phyloP scores from a whole-genome alignment of 768 basidiomycete species.

The Pulveroboletus ravenelii region DNA sequence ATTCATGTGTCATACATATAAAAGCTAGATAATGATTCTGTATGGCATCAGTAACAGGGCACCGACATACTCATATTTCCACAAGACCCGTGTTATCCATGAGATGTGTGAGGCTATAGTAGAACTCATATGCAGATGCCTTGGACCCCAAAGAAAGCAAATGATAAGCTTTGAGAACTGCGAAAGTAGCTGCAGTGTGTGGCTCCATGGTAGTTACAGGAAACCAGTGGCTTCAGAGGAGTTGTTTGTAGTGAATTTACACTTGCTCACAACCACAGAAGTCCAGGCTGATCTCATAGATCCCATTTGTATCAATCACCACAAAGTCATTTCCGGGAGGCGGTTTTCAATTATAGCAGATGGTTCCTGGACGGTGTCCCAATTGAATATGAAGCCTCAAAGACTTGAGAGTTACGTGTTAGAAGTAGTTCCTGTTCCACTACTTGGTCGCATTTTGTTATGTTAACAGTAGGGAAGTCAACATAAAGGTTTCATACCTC shows the following conservation, averaged over 20 bases:
- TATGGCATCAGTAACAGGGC: too few relatives aligned
- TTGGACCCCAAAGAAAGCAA: not conserved
- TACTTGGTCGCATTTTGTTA: not conserved
- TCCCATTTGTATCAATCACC: not conserved
- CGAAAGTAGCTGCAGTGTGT: not conserved
- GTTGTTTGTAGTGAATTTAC: not conserved
- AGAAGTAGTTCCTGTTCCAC: conserved; percentile 1
- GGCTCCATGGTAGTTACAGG: not conserved
- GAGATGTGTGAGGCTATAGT: not conserved
- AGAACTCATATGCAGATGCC: not conserved
- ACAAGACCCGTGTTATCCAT: too few relatives aligned
- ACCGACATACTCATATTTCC: too few relatives aligned
- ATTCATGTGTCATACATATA: not conserved
- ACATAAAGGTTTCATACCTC: not conserved
- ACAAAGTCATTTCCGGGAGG: not conserved
- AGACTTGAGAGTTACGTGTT: not conserved
- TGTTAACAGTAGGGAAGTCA: not conserved
- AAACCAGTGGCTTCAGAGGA: not conserved
- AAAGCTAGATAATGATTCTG: not conserved
- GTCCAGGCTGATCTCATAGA: not conserved
- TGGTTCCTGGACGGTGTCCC: not conserved
- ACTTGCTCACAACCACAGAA: conserved; percentile 1
- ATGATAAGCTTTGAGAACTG: not conserved
- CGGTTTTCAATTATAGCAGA: not conserved
- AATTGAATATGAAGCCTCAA: conserved; percentile 1